Evolutionary conservation across 1,284 basidiomycete species (phyloP).

Genomic region (Sutorius eximius): DNA sequence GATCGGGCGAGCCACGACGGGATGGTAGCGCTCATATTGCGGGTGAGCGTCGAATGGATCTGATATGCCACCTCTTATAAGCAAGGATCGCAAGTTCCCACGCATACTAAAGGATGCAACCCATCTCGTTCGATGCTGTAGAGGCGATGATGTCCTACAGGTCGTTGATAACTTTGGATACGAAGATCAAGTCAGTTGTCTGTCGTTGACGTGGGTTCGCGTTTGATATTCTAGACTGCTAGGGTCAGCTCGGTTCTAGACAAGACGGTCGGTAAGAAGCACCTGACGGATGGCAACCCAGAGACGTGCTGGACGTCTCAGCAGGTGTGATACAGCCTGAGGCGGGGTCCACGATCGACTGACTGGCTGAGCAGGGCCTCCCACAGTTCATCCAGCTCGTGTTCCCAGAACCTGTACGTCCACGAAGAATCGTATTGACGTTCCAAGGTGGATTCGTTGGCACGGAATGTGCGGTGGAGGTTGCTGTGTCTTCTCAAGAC

Average conservation of each 20-base stretch:
- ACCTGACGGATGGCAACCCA: conserved; percentile 66
- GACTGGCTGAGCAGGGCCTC: conserved; percentile 37
- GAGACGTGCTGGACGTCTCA: conserved; percentile 86
- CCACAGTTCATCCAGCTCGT: conserved; percentile 71
- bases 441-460: conserved; percentile 86
- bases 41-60: neutral
- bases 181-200: conserved; percentile 50
- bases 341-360: conserved; percentile 6
- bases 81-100: conserved; percentile 11
- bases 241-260: conserved; percentile 87
- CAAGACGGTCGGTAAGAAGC: conserved; percentile 70
- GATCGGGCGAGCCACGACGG: conserved; percentile 23
- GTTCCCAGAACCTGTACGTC: conserved; percentile 54
- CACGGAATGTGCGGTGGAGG: conserved; percentile 54
- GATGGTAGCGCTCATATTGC: neutral
- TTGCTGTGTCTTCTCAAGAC: conserved; percentile 28
- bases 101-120: neutral
- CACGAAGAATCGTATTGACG: conserved; percentile 57
- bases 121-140: conserved; percentile 8
- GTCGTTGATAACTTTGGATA: conserved; percentile 36
- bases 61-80: neutral
- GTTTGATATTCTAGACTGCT: conserved; percentile 4
- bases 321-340: conserved; percentile 47
- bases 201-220: neutral
- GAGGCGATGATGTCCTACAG: conserved; percentile 25